Percentiles rank a stretch among this genome's conserved stretches.
phyloP scores from a whole-genome alignment of 148 eudicot species.

The Camellia sinensis region DNA sequence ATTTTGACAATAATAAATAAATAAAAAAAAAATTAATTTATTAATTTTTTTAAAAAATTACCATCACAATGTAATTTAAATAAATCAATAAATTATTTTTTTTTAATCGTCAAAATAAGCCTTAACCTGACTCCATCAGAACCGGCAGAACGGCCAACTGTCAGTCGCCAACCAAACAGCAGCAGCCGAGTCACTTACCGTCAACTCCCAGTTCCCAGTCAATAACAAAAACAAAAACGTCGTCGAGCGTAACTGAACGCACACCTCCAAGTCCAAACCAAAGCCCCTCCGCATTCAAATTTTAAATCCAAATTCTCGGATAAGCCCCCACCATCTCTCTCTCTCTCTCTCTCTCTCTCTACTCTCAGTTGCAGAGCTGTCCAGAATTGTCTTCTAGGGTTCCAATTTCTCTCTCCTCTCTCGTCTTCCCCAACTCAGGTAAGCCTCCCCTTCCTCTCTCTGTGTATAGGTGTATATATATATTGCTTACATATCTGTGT shows the following conservation, averaged over 20 bases:
- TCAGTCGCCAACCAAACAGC: not conserved
- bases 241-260: not conserved
- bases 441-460: not conserved
- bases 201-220: not conserved
- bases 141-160: not conserved
- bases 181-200: not conserved
- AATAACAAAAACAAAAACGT: not conserved
- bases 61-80: not conserved
- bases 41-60: too few species aligned
- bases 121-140: too few species aligned
- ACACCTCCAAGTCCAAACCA: not conserved
- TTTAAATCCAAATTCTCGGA: not conserved
- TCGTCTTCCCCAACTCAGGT: conserved; percentile 11
- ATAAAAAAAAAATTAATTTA: too few species aligned
- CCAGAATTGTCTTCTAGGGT: conserved; percentile 5
- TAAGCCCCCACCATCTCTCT: not conserved
- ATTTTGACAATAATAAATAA: too few species aligned
- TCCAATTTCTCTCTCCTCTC: not conserved
- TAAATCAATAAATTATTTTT: not conserved
- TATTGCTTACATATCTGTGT: not conserved
- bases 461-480: not conserved
- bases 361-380: not conserved
- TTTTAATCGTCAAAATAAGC: too few species aligned
- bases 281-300: conserved; percentile 9
- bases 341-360: not conserved